A percentile compares a stretch with the other conserved stretches of the same genome.
These are phyloP conservation scores for Leccinum ochraceum DNA, from an alignment of 768 basidiomycete genomes.

Conservation along the genomic window DNA sequence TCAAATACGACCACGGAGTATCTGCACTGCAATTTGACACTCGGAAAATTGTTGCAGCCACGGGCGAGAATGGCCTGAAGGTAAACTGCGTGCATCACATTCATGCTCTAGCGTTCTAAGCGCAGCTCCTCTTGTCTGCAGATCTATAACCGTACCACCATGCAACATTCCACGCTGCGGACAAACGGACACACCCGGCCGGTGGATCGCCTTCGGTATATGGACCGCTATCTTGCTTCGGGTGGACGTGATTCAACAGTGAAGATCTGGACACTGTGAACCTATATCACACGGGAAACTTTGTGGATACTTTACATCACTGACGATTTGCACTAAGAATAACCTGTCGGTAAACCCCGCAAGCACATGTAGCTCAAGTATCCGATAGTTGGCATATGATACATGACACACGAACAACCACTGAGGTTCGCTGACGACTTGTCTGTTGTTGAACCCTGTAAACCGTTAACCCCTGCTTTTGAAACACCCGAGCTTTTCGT, in stretches of 20 bases:
- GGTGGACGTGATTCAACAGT: conserved; percentile 85
- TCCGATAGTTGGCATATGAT: too few species aligned
- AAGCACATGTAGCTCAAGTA: conserved; percentile 19
- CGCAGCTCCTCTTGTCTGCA: conserved; percentile 29
- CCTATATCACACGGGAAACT: conserved; percentile 4
- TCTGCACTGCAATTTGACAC: conserved; percentile 94
- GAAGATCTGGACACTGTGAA: conserved; percentile 92
- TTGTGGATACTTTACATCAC: conserved; percentile 17
- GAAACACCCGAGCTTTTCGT: too few species aligned
- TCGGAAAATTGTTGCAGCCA: conserved; percentile 88
- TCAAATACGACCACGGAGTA: conserved; percentile 88
- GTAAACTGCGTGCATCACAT: conserved; percentile 39
- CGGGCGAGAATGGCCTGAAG: conserved; percentile 93
- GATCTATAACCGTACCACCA: conserved; percentile 94
- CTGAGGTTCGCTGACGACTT: too few species aligned
- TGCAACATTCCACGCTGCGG: conserved; percentile 79
- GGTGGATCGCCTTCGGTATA: conserved; percentile 86
- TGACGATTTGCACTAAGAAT: conserved; percentile 18
- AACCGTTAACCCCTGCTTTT: too few species aligned
- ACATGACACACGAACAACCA: too few species aligned
- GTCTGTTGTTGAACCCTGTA: too few species aligned
- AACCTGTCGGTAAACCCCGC: conserved; percentile 20
- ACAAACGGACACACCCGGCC: conserved; percentile 96
- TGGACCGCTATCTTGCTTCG: conserved; percentile 92
- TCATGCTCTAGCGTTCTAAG: not conserved